Evolutionary conservation across 345 rosid species (phyloP).

Genomic region (Kernera saxatilis): DNA sequence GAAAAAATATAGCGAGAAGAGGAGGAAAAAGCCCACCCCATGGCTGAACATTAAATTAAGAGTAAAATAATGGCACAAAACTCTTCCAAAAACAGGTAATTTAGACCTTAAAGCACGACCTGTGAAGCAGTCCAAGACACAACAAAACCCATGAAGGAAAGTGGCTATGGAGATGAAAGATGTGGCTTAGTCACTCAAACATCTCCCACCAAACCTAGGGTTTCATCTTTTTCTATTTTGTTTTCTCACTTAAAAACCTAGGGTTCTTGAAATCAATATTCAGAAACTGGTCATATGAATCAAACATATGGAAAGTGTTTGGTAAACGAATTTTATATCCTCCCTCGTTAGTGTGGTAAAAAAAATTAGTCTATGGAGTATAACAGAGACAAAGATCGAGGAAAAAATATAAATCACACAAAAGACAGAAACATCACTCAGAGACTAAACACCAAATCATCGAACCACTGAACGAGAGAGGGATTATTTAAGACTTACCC

Average conservation of each 20-base stretch:
- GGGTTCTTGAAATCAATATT: slow-evolving; percentile 11
- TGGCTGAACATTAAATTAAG: slow-evolving; percentile 12
- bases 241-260: neutral
- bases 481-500: slow-evolving; percentile 32
- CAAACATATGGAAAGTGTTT: neutral
- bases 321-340: neutral
- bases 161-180: neutral
- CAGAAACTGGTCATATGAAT: slow-evolving; percentile 2
- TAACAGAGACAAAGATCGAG: slow-evolving; percentile 13
- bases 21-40: neutral
- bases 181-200: slow-evolving; percentile 2
- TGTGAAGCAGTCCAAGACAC: neutral
- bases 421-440: neutral
- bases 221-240: neutral
- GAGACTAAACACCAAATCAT: slow-evolving; percentile 18
- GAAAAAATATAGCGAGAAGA: neutral
- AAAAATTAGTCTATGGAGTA: slow-evolving; percentile 2
- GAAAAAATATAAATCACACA: neutral
- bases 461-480: neutral
- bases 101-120: neutral
- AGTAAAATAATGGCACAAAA: slow-evolving; percentile 19
- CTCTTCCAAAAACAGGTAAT: slow-evolving; percentile 21
- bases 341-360: slow-evolving; percentile 10
- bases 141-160: neutral
- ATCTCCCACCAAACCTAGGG: slow-evolving; percentile 25